A percentile compares a stretch with the other conserved stretches of the same genome.
Evolutionary conservation across 164 flowering plant genomes (phyloP).

Genomic region (Brasenia schreberi): DNA sequence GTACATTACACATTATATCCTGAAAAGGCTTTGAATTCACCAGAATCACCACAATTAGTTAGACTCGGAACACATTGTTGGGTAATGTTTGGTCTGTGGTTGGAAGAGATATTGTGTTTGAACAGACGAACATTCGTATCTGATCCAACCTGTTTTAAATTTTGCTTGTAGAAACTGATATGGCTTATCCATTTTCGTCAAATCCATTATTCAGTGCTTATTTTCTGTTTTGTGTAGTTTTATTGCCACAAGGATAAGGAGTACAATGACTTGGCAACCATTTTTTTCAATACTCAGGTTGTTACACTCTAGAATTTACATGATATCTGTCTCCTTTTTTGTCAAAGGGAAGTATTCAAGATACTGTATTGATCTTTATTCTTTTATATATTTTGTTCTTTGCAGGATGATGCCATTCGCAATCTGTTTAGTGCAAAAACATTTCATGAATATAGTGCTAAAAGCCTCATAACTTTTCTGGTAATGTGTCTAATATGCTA

Average conservation of each 20-base stretch:
- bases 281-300: constrained; percentile 98
- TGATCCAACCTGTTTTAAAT: too few species aligned
- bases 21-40: too few species aligned
- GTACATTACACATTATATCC: too few species aligned
- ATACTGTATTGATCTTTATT: not conserved
- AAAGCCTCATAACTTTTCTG: constrained; percentile 82
- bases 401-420: constrained; percentile 98
- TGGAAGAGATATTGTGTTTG: too few species aligned
- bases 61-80: too few species aligned
- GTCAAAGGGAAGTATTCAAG: not conserved
- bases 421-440: constrained; percentile 98
- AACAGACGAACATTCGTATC: too few species aligned
- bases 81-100: too few species aligned
- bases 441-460: constrained; percentile 88
- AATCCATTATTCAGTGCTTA: too few species aligned
- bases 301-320: not conserved
- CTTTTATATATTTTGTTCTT: constrained; percentile 1
- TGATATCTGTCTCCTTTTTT: not conserved
- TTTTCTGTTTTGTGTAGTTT: constrained; percentile 36
- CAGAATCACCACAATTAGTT: too few species aligned
- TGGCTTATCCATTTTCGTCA: too few species aligned
- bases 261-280: constrained; percentile 97
- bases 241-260: constrained; percentile 66
- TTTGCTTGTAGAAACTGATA: too few species aligned
- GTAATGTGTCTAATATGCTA: constrained; percentile 24